Evolutionary conservation across 805 yeast genomes (phyloP), one percentile per base, ranked within the genome.

Genomic region (Saturnispora saitoi): DNA sequence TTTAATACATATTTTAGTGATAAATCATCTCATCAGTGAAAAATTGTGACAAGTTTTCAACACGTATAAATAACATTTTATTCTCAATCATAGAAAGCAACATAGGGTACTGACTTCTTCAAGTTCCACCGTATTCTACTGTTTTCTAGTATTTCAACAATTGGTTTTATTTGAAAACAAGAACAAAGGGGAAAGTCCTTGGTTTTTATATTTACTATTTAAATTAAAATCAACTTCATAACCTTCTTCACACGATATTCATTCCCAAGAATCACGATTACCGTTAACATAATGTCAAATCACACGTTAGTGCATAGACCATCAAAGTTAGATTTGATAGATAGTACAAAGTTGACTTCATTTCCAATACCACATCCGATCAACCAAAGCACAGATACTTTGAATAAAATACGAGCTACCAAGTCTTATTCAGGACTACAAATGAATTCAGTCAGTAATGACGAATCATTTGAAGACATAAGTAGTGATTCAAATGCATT

Each of bases 301-400:
- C 15, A 15, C 11, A 9, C 31, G 4, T 22, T 45, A 17, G 24
- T 30, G 26, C 47, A 37, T 3, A 48, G 44, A 26, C 64, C 66
- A 14, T 75, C 80, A 1, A 65, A 67, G 50, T 57, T 76, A 22
- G 80, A 76, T 53, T 64, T 76, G 20, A 64, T 76, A 8, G 80
- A 76, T 51, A 73, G 66, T 49, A 68, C 72, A 4, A 69, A 68
- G 6, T 59, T 76, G 36, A 76, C 81, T 1, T 74, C 79, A 1
- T 64, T 76, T 38, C 81, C 81, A 9, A 61, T 76, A 17, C 74
- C 79, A 1, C 81, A 78, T 28, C 81, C 81, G 0, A 54, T 50
- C 11, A 46, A 32, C 53, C 53, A 12, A 10, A 31, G 22, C 20
- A 24, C 15, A 4, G 36, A 10, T 9, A 19, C n/a, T 20, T 11